Conservation (phyloP, 169 alveolate species). For the Plasmodium fragile region DNA sequence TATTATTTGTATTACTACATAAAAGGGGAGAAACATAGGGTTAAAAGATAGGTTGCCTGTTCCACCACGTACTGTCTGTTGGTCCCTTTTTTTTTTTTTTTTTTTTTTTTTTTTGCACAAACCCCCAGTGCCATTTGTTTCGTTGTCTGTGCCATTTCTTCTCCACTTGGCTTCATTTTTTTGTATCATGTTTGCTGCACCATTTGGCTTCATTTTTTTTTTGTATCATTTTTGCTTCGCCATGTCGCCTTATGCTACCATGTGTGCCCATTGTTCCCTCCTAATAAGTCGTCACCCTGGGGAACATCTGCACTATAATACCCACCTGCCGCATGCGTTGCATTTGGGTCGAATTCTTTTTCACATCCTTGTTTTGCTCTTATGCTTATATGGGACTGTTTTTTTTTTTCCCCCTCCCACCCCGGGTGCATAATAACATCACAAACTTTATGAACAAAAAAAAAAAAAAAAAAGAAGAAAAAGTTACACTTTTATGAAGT, state of each 20-base stretch:
- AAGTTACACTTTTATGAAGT: neutral
- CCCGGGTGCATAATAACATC: neutral
- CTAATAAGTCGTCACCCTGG: neutral
- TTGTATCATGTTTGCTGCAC: neutral
- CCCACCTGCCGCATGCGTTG: neutral
- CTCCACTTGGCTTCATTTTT: too few species aligned
- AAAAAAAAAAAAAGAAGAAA: neutral
- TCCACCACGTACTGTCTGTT: neutral
- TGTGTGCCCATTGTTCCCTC: neutral
- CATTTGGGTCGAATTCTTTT: neutral
- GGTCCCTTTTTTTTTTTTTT: conserved; percentile 1
- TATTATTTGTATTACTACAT: conserved; percentile 61
- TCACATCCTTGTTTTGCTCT: neutral
- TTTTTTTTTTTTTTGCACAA: neutral
- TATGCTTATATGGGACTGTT: neutral
- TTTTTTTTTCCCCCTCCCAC: neutral
- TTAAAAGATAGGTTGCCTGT: neutral
- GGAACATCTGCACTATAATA: neutral
- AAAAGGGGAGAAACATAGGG: conserved; percentile 21
- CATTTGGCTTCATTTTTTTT: neutral
- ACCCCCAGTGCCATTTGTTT: neutral
- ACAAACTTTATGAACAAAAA: neutral
- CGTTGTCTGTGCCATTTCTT: neutral
- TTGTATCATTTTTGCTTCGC: neutral
- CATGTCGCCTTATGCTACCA: neutral